Evolutionary conservation across 139 green algal species (phyloP).

Genomic region (Chlamydomonas incerta): DNA sequence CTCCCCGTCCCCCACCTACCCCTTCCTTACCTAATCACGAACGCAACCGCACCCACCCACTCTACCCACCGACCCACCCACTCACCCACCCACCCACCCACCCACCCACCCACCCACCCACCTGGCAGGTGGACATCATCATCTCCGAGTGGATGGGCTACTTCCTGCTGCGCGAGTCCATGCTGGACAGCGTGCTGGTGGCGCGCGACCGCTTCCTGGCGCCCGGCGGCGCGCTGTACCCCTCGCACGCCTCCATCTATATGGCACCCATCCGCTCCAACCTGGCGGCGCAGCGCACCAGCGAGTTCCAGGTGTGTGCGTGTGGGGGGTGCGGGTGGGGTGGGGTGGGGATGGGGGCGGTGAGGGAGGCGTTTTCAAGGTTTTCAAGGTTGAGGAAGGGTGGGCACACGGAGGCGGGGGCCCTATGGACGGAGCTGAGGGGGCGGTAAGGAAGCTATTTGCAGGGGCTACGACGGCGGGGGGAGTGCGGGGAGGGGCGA

Average conservation of each 20-base stretch:
- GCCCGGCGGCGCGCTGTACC: constrained; percentile 92
- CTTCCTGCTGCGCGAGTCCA: constrained; percentile 95
- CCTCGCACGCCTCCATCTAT: constrained; percentile 89
- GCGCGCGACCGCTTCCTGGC: constrained; percentile 94
- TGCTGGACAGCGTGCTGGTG: constrained; percentile 96
- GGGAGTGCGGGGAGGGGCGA: no score
- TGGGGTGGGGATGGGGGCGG: not conserved
- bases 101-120: not conserved
- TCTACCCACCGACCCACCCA: not conserved
- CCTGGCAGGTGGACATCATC: constrained; percentile 89
- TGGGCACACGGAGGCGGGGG: not conserved
- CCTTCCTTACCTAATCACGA: no score
- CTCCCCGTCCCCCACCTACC: no score
- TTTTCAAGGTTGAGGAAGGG: not conserved
- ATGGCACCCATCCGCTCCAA: constrained; percentile 85
- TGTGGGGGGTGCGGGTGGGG: not conserved
- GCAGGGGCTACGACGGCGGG: no score
- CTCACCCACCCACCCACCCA: not conserved
- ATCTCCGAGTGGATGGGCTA: constrained; percentile 96
- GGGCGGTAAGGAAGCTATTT: no score
- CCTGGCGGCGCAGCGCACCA: constrained; percentile 48
- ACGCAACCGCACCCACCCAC: not conserved
- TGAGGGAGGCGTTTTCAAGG: not conserved
- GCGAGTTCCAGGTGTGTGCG: constrained; percentile 77
- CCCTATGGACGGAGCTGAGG: no score